phyloP scores from a whole-genome alignment of 2,329 filamentous ascomycete species.

The Penicillium sp. region DNA sequence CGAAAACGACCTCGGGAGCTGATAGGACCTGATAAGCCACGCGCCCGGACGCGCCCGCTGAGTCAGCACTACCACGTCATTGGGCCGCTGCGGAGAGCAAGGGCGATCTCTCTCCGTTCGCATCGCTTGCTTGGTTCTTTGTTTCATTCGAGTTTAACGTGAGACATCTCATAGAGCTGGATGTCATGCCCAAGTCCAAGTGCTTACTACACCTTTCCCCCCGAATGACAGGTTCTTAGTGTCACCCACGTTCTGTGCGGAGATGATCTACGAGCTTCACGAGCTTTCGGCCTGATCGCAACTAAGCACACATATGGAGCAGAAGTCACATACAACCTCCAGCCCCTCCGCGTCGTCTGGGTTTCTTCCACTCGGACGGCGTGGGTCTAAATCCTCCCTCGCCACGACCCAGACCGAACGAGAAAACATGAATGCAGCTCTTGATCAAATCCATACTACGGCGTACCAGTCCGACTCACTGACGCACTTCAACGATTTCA shows the following conservation, averaged over 20 bases:
- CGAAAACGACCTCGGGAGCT: neutral
- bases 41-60: conserved; percentile 7
- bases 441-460: conserved; percentile 83
- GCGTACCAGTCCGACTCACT: conserved; percentile 81
- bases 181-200: conserved; percentile 1
- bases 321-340: conserved; percentile 36
- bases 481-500: conserved; percentile 93
- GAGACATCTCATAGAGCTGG: neutral
- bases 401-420: conserved; percentile 59
- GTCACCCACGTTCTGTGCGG: conserved; percentile 6
- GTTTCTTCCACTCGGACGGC: conserved; percentile 45
- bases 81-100: conserved; percentile 24
- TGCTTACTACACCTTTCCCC: neutral
- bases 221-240: conserved; percentile 10
- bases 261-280: conserved; percentile 16
- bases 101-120: conserved; percentile 2
- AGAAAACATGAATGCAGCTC: conserved; percentile 70
- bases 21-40: conserved; percentile 16
- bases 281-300: conserved; percentile 14
- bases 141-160: neutral
- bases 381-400: conserved; percentile 52
- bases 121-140: neutral
- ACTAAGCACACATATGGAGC: conserved; percentile 31
- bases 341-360: conserved; percentile 48
- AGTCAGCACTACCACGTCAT: conserved; percentile 34